Evolutionary conservation across 352 stramenopile species (phyloP).

Genomic region (Phytophthora cajani): DNA sequence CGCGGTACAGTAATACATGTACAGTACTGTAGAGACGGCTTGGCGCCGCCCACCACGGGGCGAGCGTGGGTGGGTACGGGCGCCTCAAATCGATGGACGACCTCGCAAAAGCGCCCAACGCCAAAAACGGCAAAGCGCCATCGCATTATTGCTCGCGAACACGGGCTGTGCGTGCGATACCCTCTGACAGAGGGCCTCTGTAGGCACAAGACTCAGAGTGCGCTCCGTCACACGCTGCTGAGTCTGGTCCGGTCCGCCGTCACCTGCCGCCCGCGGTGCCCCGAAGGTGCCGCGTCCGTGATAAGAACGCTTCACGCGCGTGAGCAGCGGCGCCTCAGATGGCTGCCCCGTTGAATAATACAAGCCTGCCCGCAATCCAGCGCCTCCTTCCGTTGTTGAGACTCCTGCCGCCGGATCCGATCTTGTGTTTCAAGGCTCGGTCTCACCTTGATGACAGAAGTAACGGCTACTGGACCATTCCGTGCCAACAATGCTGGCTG

Average conservation of each 20-base stretch:
- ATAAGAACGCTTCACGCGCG: neutral
- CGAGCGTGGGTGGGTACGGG: neutral
- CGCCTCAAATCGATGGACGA: neutral
- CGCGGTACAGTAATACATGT: neutral
- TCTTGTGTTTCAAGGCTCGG: neutral
- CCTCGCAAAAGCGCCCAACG: neutral
- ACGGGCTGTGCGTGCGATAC: neutral
- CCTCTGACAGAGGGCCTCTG: neutral
- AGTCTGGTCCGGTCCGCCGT: neutral
- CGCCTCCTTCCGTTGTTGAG: too few relatives aligned
- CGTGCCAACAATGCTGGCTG: neutral
- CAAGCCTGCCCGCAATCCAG: too few relatives aligned
- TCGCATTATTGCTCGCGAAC: neutral
- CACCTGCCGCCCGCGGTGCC: constrained; percentile 1
- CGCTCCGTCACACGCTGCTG: constrained; percentile 5
- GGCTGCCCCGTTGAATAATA: too few relatives aligned
- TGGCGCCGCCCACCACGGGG: neutral
- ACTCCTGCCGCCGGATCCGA: neutral
- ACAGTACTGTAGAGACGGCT: neutral
- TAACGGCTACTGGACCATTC: neutral
- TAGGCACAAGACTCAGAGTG: constrained; percentile 11
- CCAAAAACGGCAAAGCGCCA: neutral
- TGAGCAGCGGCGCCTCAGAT: neutral
- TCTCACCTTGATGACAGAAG: neutral
- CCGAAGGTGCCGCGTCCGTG: neutral